These are phyloP conservation scores for Ramalina intermedia DNA, from an alignment of 495 filamentous ascomycete genomes.

Conservation along the genomic window DNA sequence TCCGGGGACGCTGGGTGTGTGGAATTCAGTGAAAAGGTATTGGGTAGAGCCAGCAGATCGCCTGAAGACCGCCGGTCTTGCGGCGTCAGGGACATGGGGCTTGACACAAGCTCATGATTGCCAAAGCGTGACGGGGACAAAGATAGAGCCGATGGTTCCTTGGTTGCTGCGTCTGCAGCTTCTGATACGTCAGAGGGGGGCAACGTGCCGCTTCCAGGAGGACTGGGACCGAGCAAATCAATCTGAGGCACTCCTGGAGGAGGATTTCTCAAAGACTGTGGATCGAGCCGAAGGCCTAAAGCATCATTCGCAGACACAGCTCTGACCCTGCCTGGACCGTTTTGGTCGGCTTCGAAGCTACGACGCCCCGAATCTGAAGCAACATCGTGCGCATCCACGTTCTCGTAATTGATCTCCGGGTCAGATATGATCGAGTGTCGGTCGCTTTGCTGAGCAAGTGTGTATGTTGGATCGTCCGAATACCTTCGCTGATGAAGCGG, in stretches of 20 bases:
- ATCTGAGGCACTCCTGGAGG: conserved; percentile 10
- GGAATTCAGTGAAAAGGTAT: background rate
- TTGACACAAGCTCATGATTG: conserved; percentile 12
- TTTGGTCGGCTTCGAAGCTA: conserved; percentile 14
- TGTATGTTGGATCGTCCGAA: conserved; percentile 47
- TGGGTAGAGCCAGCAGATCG: conserved; percentile 13
- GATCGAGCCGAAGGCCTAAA: conserved; percentile 27
- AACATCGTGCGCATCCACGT: conserved; percentile 13
- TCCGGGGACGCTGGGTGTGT: background rate
- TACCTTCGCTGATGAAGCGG: conserved; percentile 57
- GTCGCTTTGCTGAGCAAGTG: conserved; percentile 31
- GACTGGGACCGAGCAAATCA: conserved; percentile 7
- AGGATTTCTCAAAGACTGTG: conserved; percentile 17
- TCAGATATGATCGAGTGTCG: conserved; percentile 35
- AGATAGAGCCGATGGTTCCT: conserved; percentile 6
- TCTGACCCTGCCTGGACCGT: conserved; percentile 28
- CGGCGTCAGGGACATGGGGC: conserved; percentile 12
- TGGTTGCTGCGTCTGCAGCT: background rate
- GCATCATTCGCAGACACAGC: conserved; percentile 58
- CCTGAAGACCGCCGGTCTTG: conserved; percentile 1
- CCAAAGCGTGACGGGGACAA: conserved; percentile 7
- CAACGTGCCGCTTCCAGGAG: conserved; percentile 4
- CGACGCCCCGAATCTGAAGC: conserved; percentile 22
- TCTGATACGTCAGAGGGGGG: background rate
- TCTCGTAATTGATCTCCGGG: conserved; percentile 21